Conservation (phyloP, 1,284 basidiomycete species). For the Ceratobasidium sp. region DNA sequence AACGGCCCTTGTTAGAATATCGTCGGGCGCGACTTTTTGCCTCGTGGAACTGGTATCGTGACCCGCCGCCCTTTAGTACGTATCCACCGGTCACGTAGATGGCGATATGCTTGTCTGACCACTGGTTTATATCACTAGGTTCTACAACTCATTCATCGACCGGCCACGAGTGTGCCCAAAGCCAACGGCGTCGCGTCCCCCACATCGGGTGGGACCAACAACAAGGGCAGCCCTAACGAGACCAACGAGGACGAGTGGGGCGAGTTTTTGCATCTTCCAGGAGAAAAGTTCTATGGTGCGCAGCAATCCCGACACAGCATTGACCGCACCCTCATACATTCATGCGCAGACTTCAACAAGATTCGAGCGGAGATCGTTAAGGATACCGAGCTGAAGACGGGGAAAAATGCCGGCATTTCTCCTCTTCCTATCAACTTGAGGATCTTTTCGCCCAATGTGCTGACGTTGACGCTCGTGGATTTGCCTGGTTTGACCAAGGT, state of each 20-base stretch:
- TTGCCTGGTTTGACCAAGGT: slow-evolving; percentile 96
- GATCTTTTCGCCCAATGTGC: slow-evolving; percentile 94
- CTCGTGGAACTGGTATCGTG: slow-evolving; percentile 97
- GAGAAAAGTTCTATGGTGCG: slow-evolving; percentile 84
- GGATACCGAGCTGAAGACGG: slow-evolving; percentile 98
- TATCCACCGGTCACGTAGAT: slow-evolving; percentile 4
- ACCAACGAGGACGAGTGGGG: slow-evolving; percentile 97
- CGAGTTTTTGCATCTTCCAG: slow-evolving; percentile 95
- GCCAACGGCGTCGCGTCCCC: slow-evolving; percentile 47
- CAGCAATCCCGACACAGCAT: background rate
- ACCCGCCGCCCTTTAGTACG: slow-evolving; percentile 88
- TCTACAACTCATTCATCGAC: slow-evolving; percentile 92
- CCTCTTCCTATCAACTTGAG: slow-evolving; percentile 87
- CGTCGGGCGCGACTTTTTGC: slow-evolving; percentile 95
- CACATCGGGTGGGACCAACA: slow-evolving; percentile 50
- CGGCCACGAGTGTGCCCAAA: slow-evolving; percentile 54
- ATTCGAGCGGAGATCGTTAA: slow-evolving; percentile 95
- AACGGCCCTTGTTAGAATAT: slow-evolving; percentile 71
- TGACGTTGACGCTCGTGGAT: slow-evolving; percentile 96
- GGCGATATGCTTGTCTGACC: slow-evolving; percentile 14
- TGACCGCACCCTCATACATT: background rate
- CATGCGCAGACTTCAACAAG: slow-evolving; percentile 80
- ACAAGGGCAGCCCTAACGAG: slow-evolving; percentile 62
- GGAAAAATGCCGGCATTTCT: slow-evolving; percentile 79
- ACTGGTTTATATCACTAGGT: slow-evolving; percentile 58